Evolutionary conservation across 192 early-diverging fungal species (phyloP).

Genomic region (Coemansia sp.): DNA sequence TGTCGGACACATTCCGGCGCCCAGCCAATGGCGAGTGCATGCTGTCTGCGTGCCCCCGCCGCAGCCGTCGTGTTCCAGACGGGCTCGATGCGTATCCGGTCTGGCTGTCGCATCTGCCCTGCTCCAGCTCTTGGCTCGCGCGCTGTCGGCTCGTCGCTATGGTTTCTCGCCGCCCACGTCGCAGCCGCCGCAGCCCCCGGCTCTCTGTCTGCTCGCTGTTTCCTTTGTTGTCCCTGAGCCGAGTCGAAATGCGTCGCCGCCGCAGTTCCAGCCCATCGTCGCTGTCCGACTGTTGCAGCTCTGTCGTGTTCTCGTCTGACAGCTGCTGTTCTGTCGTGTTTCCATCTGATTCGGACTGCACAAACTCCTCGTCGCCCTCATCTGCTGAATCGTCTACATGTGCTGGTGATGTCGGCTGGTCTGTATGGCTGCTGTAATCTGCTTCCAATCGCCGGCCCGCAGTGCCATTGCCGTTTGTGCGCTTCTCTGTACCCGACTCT

Average conservation of each 20-base stretch:
- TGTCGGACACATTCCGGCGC: neutral
- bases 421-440: neutral
- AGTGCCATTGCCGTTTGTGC: neutral
- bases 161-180: neutral
- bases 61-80: slow-evolving; percentile 24
- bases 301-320: neutral
- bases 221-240: neutral
- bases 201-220: neutral
- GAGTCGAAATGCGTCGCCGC: neutral
- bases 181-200: neutral
- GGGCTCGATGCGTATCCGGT: slow-evolving; percentile 42
- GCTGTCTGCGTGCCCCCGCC: slow-evolving; percentile 25
- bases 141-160: neutral
- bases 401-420: neutral
- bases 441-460: neutral
- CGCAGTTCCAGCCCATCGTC: neutral
- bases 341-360: slow-evolving; percentile 7
- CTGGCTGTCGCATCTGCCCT: neutral
- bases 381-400: slow-evolving; percentile 8
- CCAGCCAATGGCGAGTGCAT: slow-evolving; percentile 6
- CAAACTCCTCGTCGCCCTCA: slow-evolving; percentile 29
- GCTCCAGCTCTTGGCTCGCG: neutral
- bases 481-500: neutral
- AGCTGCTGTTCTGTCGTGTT: neutral
- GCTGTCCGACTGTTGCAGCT: neutral